Evolutionary conservation across 805 yeast species (phyloP).

Genomic region (Wickerhamomyces ciferrii): DNA sequence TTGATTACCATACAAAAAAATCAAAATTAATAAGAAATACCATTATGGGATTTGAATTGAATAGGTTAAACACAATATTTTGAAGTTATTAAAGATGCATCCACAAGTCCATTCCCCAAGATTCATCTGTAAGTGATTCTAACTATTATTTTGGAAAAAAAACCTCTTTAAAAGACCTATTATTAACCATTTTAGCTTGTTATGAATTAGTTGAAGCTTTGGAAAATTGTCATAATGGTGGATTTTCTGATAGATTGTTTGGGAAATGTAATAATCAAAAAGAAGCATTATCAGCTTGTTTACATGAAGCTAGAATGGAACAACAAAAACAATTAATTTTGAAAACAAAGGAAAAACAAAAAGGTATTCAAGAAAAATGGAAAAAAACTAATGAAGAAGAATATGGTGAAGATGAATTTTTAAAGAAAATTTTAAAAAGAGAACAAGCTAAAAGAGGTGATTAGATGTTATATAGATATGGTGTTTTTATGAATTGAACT

Average conservation of each 20-base stretch:
- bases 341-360: constrained; percentile 52
- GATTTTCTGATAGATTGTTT: constrained; percentile 61
- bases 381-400: constrained; percentile 67
- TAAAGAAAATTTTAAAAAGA: constrained; percentile 58
- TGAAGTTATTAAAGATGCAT: constrained; percentile 32
- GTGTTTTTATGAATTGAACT: neutral
- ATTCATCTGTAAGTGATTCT: constrained; percentile 32
- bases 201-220: constrained; percentile 78
- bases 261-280: constrained; percentile 86
- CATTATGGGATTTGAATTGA: no score
- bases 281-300: constrained; percentile 71
- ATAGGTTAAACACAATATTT: no score
- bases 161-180: neutral
- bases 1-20: no score
- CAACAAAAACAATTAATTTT: constrained; percentile 49
- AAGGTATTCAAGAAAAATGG: constrained; percentile 52
- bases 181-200: constrained; percentile 43
- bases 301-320: constrained; percentile 68
- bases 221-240: constrained; percentile 79
- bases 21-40: no score
- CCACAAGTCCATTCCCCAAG: constrained; percentile 48
- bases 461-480: neutral
- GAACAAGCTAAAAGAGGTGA: constrained; percentile 34
- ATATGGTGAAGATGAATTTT: constrained; percentile 69
- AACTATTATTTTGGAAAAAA: no score